Base-by-base conservation (phyloP, 257 asterid species). In the Jacaranda mimosifolia region DNA sequence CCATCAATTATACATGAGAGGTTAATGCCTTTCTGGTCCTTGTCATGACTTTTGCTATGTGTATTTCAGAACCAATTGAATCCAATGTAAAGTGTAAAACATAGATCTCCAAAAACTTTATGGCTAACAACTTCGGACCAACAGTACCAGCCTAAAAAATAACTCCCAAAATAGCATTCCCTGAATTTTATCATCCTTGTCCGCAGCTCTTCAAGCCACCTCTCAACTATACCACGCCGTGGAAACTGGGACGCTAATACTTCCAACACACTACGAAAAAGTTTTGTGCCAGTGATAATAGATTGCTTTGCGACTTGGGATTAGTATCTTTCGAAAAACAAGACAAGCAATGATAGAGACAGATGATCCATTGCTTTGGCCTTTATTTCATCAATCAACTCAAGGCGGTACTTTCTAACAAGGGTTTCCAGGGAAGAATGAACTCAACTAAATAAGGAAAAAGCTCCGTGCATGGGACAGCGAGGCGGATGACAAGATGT, bases 181-280 rank as follows among this genome's bases (percentile, higher is more conserved):
- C 85, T 89, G 78, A 91, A 93, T 85, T 85, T 90, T 87, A 86
- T 62, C 92, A 92, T 90, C 91, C 91, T 89, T 48, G 86, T 76
- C 97, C n/a, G 93, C 68, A 91, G 90, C 84, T 93, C 97, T 80
- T 89, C 97, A 82, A 90, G 97, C 98, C 98, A 95, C 79, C 95
- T 85, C 85, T 92, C 99, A 81, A 95, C 93, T 66, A 84, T 76
- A 83, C 94, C 97, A 82, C 75, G 91, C 88, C 86, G 93, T 78
- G 88, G 96, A 83, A 89, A 91, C 99, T 95, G 99, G 64, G 88
- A 78, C 71, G 92, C 86, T 72, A 95, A 74, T 74, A 90, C 97
- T 79, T 92, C 99, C 90, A 95, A 63, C 70, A 89, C 83, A 4
- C 77, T 62, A 85, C 73, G 77, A 82, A 93, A 93, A 79, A 91